Percentiles rank a stretch among this genome's conserved stretches.
These are phyloP conservation scores for Rhododendron ovatum DNA, from an alignment of 148 eudicot species.

Conservation along the genomic window DNA sequence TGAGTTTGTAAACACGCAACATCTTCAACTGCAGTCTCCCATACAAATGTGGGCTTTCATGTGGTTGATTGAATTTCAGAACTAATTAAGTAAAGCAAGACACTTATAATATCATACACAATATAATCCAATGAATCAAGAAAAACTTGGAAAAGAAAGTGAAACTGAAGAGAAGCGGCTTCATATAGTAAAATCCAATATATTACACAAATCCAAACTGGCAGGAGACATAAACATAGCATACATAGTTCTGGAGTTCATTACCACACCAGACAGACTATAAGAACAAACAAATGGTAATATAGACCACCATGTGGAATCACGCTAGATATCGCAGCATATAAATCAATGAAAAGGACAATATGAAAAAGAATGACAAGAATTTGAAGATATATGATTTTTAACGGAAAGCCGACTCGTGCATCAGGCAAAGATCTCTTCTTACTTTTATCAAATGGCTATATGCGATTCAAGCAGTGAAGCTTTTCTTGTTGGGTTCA, in stretches of 20 bases:
- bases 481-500: conserved; percentile 10
- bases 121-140: neutral
- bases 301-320: neutral
- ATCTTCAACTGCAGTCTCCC: neutral
- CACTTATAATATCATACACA: neutral
- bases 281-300: neutral
- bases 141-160: neutral
- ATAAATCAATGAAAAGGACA: neutral
- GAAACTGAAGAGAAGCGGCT: neutral
- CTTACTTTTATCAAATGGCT: neutral
- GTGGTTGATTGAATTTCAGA: neutral
- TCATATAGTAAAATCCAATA: conserved; percentile 1
- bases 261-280: neutral
- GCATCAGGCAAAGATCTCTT: neutral
- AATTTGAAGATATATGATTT: neutral
- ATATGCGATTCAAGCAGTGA: neutral
- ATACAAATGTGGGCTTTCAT: neutral
- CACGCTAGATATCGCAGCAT: neutral
- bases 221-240: neutral
- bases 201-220: neutral
- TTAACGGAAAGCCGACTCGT: neutral
- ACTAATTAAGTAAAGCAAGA: neutral
- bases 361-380: neutral
- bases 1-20: neutral
- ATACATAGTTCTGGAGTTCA: neutral